These are phyloP conservation scores for Trypanosoma melophagium DNA, from an alignment of 208 protist species.

Conservation along the genomic window DNA sequence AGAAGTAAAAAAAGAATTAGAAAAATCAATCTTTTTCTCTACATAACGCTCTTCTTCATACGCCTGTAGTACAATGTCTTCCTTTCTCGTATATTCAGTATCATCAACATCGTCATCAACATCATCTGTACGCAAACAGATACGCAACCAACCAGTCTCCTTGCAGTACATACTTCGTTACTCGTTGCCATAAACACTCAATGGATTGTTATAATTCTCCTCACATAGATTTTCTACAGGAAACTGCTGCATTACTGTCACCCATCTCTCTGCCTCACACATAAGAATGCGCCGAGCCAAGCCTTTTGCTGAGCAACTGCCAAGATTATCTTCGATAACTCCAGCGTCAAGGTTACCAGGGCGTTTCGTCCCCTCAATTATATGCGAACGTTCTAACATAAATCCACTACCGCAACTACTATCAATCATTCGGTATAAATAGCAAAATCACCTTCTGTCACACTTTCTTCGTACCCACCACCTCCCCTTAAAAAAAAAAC, in stretches of 20 bases:
- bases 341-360: background rate
- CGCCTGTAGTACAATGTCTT: too few species aligned
- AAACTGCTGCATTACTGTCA: background rate
- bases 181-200: background rate
- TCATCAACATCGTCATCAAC: background rate
- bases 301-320: background rate
- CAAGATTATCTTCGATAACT: background rate
- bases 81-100: background rate
- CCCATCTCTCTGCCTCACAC: background rate
- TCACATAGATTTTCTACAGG: background rate
- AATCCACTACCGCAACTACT: background rate
- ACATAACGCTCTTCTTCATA: too few species aligned
- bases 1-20: too few species aligned
- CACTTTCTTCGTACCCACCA: too few species aligned
- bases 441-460: too few species aligned
- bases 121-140: background rate
- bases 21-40: too few species aligned
- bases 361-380: background rate
- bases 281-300: background rate
- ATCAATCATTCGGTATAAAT: too few species aligned
- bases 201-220: background rate
- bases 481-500: too few species aligned
- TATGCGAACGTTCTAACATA: background rate
- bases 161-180: background rate
- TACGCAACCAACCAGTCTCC: background rate